Base-by-base conservation (phyloP, 805 yeast species). In the Metschnikowia cubensis region DNA sequence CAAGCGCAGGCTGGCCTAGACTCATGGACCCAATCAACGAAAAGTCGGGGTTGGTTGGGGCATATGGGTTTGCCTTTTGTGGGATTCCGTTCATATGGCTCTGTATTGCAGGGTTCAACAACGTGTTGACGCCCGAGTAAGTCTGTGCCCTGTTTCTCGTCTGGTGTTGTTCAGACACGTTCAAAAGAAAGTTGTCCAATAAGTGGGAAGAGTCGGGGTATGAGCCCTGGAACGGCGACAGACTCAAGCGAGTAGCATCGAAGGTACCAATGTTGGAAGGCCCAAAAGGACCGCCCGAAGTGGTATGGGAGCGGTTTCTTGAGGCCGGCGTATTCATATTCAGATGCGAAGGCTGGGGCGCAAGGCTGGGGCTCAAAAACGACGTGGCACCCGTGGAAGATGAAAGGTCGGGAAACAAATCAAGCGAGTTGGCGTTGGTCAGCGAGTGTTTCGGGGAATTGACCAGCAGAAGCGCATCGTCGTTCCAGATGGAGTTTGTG, bases 401-500 rank as follows among this genome's bases (percentile, higher is more conserved):
- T 7, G 49, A 25, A 38, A 45, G 42, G 6, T 55, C 57, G 11
- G 52, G 51, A 21, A 52, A 56, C 21, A 49, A 22, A 33, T 56
- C 59, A 21, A 54, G 42, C 3, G 43, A 34, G 34, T 53, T 52
- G 34, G 45, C 49, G 11, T 55, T 53, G 7, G 50, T 32, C 35
- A 50, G 53, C 15, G 56, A 51, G 35, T 51, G 57, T 15, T 43
- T 44, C 7, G 59, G 60, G 20, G 57, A 53, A 39, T 58, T 50
- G 21, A 37, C 47, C 47, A 50, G 55, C 34, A 55, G 35, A 18
- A 43, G 46, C 34, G 61, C 56, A 42, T 75, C 79, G 57, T 77
- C 83, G 53, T 79, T 78, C 87, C 87, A 83, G 48, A 83, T 82
- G 36, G 85, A 79, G 53, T 71, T 65, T 2, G 74, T 67, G 22